Evolutionary conservation across 129 eudicot species (phyloP), one percentile per base, ranked within the genome.

Genomic region (Pseudognaphalium luteoalbum): DNA sequence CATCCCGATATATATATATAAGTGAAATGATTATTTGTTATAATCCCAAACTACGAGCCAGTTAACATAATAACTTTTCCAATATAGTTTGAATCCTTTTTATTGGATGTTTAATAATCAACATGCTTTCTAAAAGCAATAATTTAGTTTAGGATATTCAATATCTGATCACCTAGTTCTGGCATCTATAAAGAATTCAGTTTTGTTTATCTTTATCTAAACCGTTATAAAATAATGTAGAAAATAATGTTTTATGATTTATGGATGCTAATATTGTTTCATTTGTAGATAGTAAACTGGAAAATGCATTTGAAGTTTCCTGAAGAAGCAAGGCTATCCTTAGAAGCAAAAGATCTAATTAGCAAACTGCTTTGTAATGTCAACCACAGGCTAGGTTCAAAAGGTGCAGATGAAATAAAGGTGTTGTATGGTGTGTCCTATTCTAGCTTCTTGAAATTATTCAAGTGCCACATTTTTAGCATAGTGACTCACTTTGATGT

Each of bases 341-440:
- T 81, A 62, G 96, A 90, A 75, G 98, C 97, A 74, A 91, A 93
- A 87, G 98, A 93, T 80, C 88, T 90, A 66, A 93, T 88, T 30
- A 84, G 97, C 85, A 90, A 84, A 86, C 83, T 93, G 66, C 89
- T 93, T 62, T 93, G 98, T 83, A 87, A 86, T 82, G 98, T 93
- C 62, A 84, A 82, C 70, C 98, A 90, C 56, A 87, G 98, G 81
- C 83, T 93, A 41, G 98, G 98, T 54, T 86, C 97, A 6, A 93
- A 93, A 67, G 97, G 98, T 16, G 96, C 98, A 22, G 78, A 93
- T 84, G 98, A 93, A 90, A 90, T 93, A 85, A 93, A 93, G 98
- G 98, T 93, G 97, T 82, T 79, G 90, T 88, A 80, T 82, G 84
- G 87, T 84, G 87, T 88, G 85, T 88, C 80, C 79, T 83, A 74